These are phyloP conservation scores for Plasmodium reichenowi DNA, from an alignment of 169 alveolate genomes.

Conservation along the genomic window DNA sequence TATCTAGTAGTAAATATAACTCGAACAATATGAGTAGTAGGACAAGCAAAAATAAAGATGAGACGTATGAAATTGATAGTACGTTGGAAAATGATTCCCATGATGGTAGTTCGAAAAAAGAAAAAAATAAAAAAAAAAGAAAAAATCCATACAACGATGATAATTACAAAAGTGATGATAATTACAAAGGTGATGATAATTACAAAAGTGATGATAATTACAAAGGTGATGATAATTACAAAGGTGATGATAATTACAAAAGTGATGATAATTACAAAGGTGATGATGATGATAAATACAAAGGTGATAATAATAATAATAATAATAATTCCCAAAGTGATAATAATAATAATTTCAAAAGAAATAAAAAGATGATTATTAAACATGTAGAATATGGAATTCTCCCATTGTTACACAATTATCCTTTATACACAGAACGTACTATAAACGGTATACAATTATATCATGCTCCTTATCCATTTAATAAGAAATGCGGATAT, in stretches of 20 bases:
- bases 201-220: background rate
- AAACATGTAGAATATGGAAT: conserved; percentile 68
- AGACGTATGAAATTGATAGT: conserved; percentile 20
- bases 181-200: background rate
- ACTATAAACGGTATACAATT: conserved; percentile 85
- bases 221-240: no score
- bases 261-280: background rate
- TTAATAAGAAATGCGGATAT: conserved; percentile 97
- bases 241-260: no score
- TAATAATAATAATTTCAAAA: background rate
- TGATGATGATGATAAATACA: background rate
- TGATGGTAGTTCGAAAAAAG: conserved; percentile 13
- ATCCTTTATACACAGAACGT: conserved; percentile 81
- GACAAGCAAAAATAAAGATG: conserved; percentile 13
- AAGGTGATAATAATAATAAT: conserved; percentile 4
- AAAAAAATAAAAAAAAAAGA: conserved; percentile 5
- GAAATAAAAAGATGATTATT: conserved; percentile 4
- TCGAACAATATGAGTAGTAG: conserved; percentile 3
- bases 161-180: background rate
- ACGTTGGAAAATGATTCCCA: conserved; percentile 31
- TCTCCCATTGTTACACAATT: conserved; percentile 77
- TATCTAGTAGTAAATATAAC: conserved; percentile 32
- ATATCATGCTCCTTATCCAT: conserved; percentile 99
- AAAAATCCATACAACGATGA: conserved; percentile 23
- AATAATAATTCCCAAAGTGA: background rate